Conservation (phyloP, 1,284 basidiomycete genomes). For the Acaromyces ingoldii region DNA sequence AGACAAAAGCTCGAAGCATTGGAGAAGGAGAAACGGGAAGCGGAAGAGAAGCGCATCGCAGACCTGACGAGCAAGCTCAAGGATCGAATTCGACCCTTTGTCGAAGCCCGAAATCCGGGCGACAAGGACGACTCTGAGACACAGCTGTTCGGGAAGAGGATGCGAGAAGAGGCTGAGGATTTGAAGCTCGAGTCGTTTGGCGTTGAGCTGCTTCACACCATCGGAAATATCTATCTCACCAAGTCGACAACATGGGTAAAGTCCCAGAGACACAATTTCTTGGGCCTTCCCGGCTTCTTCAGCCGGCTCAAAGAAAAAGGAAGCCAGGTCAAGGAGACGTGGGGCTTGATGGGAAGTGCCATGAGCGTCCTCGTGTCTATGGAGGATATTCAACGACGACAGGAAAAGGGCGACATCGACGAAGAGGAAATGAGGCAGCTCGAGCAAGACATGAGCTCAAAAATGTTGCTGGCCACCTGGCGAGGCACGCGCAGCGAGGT, state of each 20-base stretch:
- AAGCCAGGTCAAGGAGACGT: constrained; percentile 58
- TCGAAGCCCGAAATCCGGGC: constrained; percentile 72
- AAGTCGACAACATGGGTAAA: constrained; percentile 91
- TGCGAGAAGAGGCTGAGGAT: constrained; percentile 85
- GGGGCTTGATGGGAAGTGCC: constrained; percentile 57
- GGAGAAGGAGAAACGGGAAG: constrained; percentile 50
- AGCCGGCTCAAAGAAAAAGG: constrained; percentile 92
- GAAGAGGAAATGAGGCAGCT: constrained; percentile 65
- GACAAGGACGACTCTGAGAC: constrained; percentile 74
- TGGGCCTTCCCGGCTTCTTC: constrained; percentile 83
- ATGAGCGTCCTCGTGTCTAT: constrained; percentile 56
- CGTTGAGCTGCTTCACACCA: constrained; percentile 66
- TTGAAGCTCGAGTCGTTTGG: constrained; percentile 97
- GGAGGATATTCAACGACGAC: constrained; percentile 84
- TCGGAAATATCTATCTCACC: constrained; percentile 74
- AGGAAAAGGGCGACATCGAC: constrained; percentile 81
- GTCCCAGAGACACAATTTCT: constrained; percentile 62
- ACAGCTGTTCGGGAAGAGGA: constrained; percentile 62
- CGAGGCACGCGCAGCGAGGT: constrained; percentile 33
- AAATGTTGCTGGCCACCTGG: constrained; percentile 51
- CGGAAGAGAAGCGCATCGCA: constrained; percentile 44
- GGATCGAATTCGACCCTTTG: constrained; percentile 49
- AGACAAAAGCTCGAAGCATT: constrained; percentile 45
- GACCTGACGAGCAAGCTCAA: constrained; percentile 48
- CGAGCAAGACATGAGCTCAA: constrained; percentile 91